A percentile compares a stretch with the other conserved stretches of the same genome.
These are phyloP conservation scores for Gnetum montanum DNA, from an alignment of 75 land plant species.

Conservation along the genomic window DNA sequence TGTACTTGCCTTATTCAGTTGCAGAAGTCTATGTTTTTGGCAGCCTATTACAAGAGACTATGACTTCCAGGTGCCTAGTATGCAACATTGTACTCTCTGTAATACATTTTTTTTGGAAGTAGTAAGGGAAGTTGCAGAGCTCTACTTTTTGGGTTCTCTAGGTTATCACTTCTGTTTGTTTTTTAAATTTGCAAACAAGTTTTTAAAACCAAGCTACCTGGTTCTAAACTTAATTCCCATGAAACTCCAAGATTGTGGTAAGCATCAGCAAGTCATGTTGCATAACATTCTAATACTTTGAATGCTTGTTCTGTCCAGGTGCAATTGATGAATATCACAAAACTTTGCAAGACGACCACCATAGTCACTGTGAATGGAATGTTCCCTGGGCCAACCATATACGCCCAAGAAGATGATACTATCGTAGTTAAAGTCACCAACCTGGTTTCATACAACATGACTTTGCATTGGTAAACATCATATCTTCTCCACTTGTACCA, in stretches of 20 bases:
- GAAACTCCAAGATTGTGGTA: background rate
- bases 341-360: constrained; percentile 27
- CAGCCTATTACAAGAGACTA: constrained; percentile 6
- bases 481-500: background rate
- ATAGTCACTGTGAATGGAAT: constrained; percentile 39
- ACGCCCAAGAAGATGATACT: constrained; percentile 39
- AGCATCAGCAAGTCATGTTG: background rate
- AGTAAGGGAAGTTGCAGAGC: too few species aligned
- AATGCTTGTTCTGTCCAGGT: constrained; percentile 14
- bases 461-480: constrained; percentile 29
- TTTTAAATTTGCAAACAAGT: background rate
- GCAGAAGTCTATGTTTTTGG: constrained; percentile 3
- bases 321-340: constrained; percentile 16
- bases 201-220: background rate
- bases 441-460: constrained; percentile 29
- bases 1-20: constrained; percentile 1
- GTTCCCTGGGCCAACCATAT: constrained; percentile 53
- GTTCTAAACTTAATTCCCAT: background rate
- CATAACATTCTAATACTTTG: background rate
- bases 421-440: constrained; percentile 39
- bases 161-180: background rate
- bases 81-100: background rate
- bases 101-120: too few species aligned
- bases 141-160: background rate
- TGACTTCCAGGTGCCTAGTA: constrained; percentile 7